Percentiles rank a stretch among this genome's conserved stretches.
These are phyloP conservation scores for Ustilaginoidea virens DNA, from an alignment of 2,329 filamentous ascomycete genomes.

Conservation along the genomic window DNA sequence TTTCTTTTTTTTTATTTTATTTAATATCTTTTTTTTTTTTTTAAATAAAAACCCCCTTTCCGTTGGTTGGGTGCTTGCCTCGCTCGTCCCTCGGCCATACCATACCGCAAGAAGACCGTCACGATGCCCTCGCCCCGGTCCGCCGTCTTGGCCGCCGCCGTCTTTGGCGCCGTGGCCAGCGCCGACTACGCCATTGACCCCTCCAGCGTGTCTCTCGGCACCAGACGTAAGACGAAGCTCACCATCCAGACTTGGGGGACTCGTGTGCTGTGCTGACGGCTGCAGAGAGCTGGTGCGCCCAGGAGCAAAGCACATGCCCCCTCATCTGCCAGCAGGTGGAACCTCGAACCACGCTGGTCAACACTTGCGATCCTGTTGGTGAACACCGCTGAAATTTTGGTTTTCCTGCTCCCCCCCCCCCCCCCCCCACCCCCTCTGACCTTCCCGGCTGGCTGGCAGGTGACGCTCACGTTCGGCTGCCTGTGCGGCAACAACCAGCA, in stretches of 20 bases:
- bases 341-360: slow-evolving; percentile 35
- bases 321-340: slow-evolving; percentile 52
- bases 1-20: no score
- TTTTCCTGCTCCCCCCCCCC: no score
- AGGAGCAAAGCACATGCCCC: slow-evolving; percentile 49
- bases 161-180: slow-evolving; percentile 35
- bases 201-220: slow-evolving; percentile 33
- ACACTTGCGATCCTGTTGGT: slow-evolving; percentile 52
- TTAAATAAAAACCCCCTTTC: no score
- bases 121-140: slow-evolving; percentile 41
- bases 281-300: slow-evolving; percentile 47
- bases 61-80: no score
- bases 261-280: no score
- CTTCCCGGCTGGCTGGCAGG: no score
- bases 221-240: slow-evolving; percentile 29
- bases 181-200: slow-evolving; percentile 49
- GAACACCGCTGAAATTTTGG: no score
- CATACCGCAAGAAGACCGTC: no score
- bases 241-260: background rate
- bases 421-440: no score
- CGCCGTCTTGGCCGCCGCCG: slow-evolving; percentile 35
- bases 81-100: no score
- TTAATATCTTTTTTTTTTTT: no score
- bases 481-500: slow-evolving; percentile 50
- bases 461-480: slow-evolving; percentile 52